These are phyloP conservation scores for Scenedesmus sp. DNA, from an alignment of 163 green algal genomes.

Conservation along the genomic window DNA sequence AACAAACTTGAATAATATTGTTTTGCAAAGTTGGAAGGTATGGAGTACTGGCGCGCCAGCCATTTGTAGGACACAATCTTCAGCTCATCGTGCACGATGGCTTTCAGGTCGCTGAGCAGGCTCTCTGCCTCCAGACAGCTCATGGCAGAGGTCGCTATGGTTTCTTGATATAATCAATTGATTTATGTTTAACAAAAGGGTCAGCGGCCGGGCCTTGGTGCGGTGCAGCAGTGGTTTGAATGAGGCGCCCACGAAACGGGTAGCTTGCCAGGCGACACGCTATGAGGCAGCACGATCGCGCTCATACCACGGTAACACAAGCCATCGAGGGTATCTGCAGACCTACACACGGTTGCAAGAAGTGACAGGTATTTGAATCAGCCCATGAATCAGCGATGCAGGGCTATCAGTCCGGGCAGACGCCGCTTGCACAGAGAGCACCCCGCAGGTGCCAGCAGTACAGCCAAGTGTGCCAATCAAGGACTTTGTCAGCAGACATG, in stretches of 20 bases:
- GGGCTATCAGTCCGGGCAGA: too few species aligned
- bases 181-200: too few species aligned
- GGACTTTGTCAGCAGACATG: too few species aligned
- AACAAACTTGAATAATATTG: constrained; percentile 73
- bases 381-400: too few species aligned
- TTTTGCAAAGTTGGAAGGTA: constrained; percentile 77
- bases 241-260: neutral
- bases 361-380: too few species aligned
- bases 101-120: constrained; percentile 43
- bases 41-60: constrained; percentile 68
- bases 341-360: too few species aligned
- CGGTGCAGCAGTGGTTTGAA: neutral
- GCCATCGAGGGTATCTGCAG: too few species aligned
- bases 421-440: too few species aligned
- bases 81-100: constrained; percentile 44
- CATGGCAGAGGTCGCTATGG: neutral
- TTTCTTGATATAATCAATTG: neutral
- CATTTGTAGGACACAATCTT: constrained; percentile 82
- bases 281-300: too few species aligned
- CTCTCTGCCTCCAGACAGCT: constrained; percentile 3
- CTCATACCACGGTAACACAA: too few species aligned
- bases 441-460: too few species aligned
- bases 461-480: too few species aligned
- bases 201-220: neutral
- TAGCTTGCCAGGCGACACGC: neutral